phyloP scores from a whole-genome alignment of 1,284 basidiomycete genomes.

The Leccinum olivaceoglutinosum region DNA sequence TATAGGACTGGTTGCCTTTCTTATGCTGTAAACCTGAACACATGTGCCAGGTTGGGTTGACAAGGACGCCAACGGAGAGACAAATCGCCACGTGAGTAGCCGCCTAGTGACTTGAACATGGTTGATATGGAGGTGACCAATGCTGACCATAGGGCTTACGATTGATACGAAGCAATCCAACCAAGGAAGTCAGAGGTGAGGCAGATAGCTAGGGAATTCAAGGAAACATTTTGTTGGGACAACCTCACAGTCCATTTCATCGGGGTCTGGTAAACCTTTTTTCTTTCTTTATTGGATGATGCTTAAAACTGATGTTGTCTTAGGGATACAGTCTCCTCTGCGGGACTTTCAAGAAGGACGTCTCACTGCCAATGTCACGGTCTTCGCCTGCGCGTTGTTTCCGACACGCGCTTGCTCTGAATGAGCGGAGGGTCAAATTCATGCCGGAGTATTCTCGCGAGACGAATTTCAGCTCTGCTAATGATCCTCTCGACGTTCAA shows the following conservation, averaged over 20 bases:
- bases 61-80: slow-evolving; percentile 21
- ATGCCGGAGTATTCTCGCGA: slow-evolving; percentile 34
- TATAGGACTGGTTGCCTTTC: slow-evolving; percentile 10
- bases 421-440: slow-evolving; percentile 38
- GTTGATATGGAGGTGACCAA: neutral
- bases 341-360: slow-evolving; percentile 25
- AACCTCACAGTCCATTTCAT: slow-evolving; percentile 35
- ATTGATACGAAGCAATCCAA: slow-evolving; percentile 28
- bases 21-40: slow-evolving; percentile 1
- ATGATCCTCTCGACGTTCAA: neutral
- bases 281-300: neutral
- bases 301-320: neutral
- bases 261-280: slow-evolving; percentile 33
- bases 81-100: slow-evolving; percentile 14
- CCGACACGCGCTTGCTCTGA: slow-evolving; percentile 39
- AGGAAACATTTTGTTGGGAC: slow-evolving; percentile 32
- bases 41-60: slow-evolving; percentile 26
- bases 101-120: neutral
- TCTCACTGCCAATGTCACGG: slow-evolving; percentile 20
- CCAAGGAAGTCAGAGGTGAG: slow-evolving; percentile 11
- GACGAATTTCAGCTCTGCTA: slow-evolving; percentile 15
- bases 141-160: slow-evolving; percentile 32
- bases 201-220: slow-evolving; percentile 29
- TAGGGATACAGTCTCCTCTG: slow-evolving; percentile 41
- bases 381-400: slow-evolving; percentile 27